Base-by-base conservation (phyloP, 1,284 basidiomycete species). In the Phellopilus nigrolimitatus region DNA sequence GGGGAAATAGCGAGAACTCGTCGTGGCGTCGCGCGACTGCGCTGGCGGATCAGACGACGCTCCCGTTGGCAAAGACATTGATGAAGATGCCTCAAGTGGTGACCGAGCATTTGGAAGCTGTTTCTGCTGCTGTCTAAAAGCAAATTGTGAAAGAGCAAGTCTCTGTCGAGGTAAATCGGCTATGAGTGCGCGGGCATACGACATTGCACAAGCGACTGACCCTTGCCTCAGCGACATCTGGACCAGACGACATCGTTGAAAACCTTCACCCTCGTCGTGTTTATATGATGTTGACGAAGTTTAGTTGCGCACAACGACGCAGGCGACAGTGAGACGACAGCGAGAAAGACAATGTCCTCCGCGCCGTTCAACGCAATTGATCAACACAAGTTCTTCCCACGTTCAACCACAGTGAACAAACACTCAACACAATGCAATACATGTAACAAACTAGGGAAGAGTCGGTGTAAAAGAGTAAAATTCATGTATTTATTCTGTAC, bases 1-100 rank as follows among this genome's bases (percentile, higher is more conserved):
- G 44, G 64, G 51, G 49, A 74, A 75, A 65, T 66, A 77, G 56
- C 70, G 72, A 45, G 72, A 70, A 63, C 70, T 59, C 25, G 68
- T 58, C 12, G 76, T 78, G 47, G 72, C 77, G 65, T 82, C 78
- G 56, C 79, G 72, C 56, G 80, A 80, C 67, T 82, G 79, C 38
- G 67, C 41, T 6, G 82, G 80, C 51, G 73, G 63, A 25, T 13
- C 51, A 53, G 13, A 30, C 4, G 40, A 19, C 21, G n/a, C 25
- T 37, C 50, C 36, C 25, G 47, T 39, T 7, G 47, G 47, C 33
- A 48, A 52, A 17, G 44, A 31, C 15, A 50, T 40, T 13, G 60
- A 50, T 15, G 56, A 51, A 13, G 58, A 47, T 22, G 55, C 45
- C 22, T 34, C 36, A 27, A 63, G 56, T 21, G 63, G 49, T 27